These are phyloP conservation scores for Marasmius tenuissimus DNA, from an alignment of 1,284 basidiomycete genomes.

Conservation along the genomic window DNA sequence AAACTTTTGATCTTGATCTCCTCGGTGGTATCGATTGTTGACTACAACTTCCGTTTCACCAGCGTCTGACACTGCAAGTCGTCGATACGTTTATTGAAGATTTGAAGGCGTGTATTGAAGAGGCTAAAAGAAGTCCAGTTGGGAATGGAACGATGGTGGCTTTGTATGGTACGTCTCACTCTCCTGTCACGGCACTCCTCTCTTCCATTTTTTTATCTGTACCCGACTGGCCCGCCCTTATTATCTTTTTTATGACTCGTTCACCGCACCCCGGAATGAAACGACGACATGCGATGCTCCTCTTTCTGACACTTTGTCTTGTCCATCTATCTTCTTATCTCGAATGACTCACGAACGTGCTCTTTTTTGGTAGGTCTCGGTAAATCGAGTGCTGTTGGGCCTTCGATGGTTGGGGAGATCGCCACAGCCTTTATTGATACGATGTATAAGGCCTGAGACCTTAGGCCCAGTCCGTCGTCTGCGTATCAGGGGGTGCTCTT, in stretches of 20 bases:
- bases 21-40: background rate
- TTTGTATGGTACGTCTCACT: slow-evolving; percentile 75
- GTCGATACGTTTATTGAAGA: slow-evolving; percentile 82
- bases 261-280: background rate
- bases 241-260: background rate
- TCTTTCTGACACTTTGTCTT: slow-evolving; percentile 3
- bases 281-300: background rate
- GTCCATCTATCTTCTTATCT: background rate
- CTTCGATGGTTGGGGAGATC: slow-evolving; percentile 84
- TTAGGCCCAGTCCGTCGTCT: too few species aligned
- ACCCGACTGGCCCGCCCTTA: background rate
- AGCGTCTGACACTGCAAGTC: slow-evolving; percentile 77
- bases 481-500: too few species aligned
- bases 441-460: slow-evolving; percentile 70
- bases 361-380: slow-evolving; percentile 67
- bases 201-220: slow-evolving; percentile 4
- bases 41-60: background rate
- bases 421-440: slow-evolving; percentile 82
- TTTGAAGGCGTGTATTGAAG: slow-evolving; percentile 73
- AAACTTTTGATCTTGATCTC: background rate
- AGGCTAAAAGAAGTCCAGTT: slow-evolving; percentile 55
- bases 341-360: background rate
- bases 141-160: slow-evolving; percentile 83
- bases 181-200: slow-evolving; percentile 1
- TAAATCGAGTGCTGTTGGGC: slow-evolving; percentile 83